Percentiles rank a stretch among this genome's conserved stretches.
Evolutionary conservation across 257 asterid genomes (phyloP).

Genomic region (Haberlea rhodopensis): DNA sequence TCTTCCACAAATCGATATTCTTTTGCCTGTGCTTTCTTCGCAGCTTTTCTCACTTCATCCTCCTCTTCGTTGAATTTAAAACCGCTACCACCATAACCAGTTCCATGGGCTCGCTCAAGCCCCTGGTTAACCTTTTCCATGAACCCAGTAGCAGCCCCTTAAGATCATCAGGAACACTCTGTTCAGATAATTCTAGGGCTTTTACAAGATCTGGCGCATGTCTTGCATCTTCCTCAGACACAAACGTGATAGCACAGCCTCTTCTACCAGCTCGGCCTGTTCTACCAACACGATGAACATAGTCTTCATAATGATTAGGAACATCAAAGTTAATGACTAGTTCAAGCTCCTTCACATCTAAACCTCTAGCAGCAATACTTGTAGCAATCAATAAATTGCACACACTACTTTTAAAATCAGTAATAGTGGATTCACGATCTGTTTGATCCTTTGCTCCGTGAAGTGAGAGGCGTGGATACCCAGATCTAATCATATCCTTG

Average conservation of each 20-base stretch:
- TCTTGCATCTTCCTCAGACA: conserved; percentile 79
- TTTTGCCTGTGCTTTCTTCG: conserved; percentile 90
- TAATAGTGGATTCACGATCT: conserved; percentile 81
- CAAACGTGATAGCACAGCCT: conserved; percentile 82
- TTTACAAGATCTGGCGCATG: conserved; percentile 82
- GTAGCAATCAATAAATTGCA: conserved; percentile 81
- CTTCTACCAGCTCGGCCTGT: conserved; percentile 91
- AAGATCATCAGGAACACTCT: conserved; percentile 77
- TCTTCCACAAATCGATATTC: conserved; percentile 84
- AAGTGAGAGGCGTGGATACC: conserved; percentile 86
- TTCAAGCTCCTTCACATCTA: conserved; percentile 91
- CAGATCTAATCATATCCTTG: conserved; percentile 63
- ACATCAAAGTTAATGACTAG: conserved; percentile 76
- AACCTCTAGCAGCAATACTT: conserved; percentile 87
- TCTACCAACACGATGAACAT: conserved; percentile 94
- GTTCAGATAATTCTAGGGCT: conserved; percentile 79
- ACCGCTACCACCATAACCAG: conserved; percentile 92
- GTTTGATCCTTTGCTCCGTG: conserved; percentile 95
- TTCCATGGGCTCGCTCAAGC: conserved; percentile 80
- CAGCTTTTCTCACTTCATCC: conserved; percentile 83
- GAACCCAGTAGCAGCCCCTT: conserved; percentile 71
- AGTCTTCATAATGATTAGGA: conserved; percentile 91
- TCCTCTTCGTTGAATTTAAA: conserved; percentile 89
- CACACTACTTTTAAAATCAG: conserved; percentile 73
- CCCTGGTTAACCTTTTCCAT: conserved; percentile 86